These are phyloP conservation scores for Luzula sylvatica DNA, from an alignment of 176 grass and related monocot species.

Conservation along the genomic window DNA sequence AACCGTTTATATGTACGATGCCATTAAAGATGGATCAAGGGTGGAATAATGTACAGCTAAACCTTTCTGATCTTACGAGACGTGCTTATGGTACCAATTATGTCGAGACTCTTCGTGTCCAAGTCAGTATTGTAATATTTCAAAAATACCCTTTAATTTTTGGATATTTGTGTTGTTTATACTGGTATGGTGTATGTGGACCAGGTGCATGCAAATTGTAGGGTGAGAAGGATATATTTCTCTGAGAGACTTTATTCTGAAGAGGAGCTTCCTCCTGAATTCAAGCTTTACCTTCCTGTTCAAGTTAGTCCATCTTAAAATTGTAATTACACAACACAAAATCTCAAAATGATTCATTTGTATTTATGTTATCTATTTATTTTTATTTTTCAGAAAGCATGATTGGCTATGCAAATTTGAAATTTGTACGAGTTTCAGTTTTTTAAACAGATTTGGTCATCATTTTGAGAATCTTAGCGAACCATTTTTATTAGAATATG, in stretches of 20 bases:
- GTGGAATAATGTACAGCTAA: slow-evolving; percentile 91
- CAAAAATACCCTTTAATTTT: too few relatives aligned
- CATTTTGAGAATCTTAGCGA: too few relatives aligned
- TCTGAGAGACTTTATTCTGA: slow-evolving; percentile 82
- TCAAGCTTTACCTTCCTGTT: slow-evolving; percentile 89
- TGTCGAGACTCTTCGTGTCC: slow-evolving; percentile 74
- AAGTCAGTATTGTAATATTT: slow-evolving; percentile 19
- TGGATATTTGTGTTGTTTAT: neutral
- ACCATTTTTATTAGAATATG: too few relatives aligned
- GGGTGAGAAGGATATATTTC: slow-evolving; percentile 77
- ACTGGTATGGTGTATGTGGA: slow-evolving; percentile 1
- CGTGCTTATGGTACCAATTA: slow-evolving; percentile 87
- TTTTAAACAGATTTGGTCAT: too few relatives aligned
- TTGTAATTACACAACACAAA: too few relatives aligned
- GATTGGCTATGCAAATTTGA: too few relatives aligned
- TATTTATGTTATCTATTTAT: too few relatives aligned
- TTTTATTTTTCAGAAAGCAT: too few relatives aligned
- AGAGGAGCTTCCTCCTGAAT: slow-evolving; percentile 81
- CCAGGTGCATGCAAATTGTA: slow-evolving; percentile 67
- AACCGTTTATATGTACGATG: slow-evolving; percentile 97
- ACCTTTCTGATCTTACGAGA: slow-evolving; percentile 70
- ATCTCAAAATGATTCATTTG: too few relatives aligned
- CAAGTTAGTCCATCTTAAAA: slow-evolving; percentile 47
- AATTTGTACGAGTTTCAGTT: too few relatives aligned
- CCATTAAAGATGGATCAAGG: slow-evolving; percentile 64